Base-by-base conservation (phyloP, 1,284 basidiomycete genomes). In the Rhodofomes roseus region DNA sequence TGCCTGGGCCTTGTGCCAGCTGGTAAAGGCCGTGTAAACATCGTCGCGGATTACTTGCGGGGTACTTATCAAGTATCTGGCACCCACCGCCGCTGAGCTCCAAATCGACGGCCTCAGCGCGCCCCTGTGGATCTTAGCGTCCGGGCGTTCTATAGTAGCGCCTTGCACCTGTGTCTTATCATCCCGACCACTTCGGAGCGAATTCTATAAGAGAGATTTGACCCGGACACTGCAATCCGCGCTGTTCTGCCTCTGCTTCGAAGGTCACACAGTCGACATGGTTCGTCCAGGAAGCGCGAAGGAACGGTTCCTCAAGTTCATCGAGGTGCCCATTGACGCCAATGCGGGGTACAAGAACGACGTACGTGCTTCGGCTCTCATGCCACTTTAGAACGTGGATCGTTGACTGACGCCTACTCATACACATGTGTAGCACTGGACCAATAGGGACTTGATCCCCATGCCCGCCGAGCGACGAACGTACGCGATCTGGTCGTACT, bases 301-400 rank as follows among this genome's bases (percentile, higher is more conserved):
- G 41, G 27, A 46, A 27, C 25, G 46, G 22, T 39, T 57, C 34
- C 55, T 53, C 14, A 39, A 34, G 54, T 29, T 34, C 23, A 27
- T 59, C 9, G 58, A 59, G 39, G 58, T 59, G 23, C 58, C 58
- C 53, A 51, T 59, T 34, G 58, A 59, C 54, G n/a, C 41, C 18
- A 46, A 52, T 34, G 58, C 58, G 12, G 29, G 43, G 22, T 59
- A 59, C 54, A 39, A 55, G 43, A 59, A 59, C 37, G 58, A 59
- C 39, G 58, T 58, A 23, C 4, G 57, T 54, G 1, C 20, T 11
- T 18, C 5, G 20, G n/a, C n/a, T n/a, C 18, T n/a, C n/a, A 16
- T 34, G n/a, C n/a, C 29, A 7, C 36, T 5, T 20, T 25, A 20
- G 1, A 2, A 46, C 23, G 12, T n/a, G 11, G 25, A 36, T 1